Evolutionary conservation across 1,284 basidiomycete species (phyloP).

Genomic region (Moesziomyces sp.): DNA sequence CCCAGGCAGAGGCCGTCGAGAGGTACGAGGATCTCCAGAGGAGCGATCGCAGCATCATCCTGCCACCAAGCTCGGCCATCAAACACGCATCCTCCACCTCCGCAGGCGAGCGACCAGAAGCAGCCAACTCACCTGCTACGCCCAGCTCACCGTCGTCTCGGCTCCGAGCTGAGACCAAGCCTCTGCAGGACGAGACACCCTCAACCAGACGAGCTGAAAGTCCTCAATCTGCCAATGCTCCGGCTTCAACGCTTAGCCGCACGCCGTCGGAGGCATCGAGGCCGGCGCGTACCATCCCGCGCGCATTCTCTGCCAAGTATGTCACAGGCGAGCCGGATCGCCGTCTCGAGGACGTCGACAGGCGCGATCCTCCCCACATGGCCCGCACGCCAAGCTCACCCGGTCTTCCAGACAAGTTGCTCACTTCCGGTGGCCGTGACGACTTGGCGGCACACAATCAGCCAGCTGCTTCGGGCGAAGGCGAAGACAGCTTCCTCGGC

Average conservation of each 20-base stretch:
- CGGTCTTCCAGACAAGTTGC: constrained; percentile 20
- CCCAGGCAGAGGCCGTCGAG: constrained; percentile 36
- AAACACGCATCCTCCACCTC: constrained; percentile 19
- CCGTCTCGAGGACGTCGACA: constrained; percentile 15
- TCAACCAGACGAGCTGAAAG: constrained; percentile 2
- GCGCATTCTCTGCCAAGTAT: constrained; percentile 45
- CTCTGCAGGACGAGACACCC: too few relatives aligned
- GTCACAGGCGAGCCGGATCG: constrained; percentile 37
- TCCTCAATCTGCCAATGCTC: not conserved
- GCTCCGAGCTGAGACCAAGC: too few relatives aligned
- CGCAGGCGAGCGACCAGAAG: not conserved
- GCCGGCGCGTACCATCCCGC: constrained; percentile 20
- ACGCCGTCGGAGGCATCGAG: constrained; percentile 4
- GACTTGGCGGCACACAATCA: not conserved
- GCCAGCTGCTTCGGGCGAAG: constrained; percentile 11
- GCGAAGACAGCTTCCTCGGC: constrained; percentile 63
- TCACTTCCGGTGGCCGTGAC: constrained; percentile 9
- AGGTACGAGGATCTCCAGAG: constrained; percentile 39
- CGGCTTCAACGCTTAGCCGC: not conserved
- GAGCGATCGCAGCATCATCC: constrained; percentile 39
- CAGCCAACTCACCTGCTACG: too few relatives aligned
- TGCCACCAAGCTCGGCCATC: constrained; percentile 23
- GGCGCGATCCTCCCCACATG: constrained; percentile 11
- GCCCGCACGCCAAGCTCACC: constrained; percentile 31
- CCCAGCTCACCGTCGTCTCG: too few relatives aligned